These are phyloP conservation scores for Solanum hybrid DNA, from an alignment of 305 asterid species.

Conservation along the genomic window DNA sequence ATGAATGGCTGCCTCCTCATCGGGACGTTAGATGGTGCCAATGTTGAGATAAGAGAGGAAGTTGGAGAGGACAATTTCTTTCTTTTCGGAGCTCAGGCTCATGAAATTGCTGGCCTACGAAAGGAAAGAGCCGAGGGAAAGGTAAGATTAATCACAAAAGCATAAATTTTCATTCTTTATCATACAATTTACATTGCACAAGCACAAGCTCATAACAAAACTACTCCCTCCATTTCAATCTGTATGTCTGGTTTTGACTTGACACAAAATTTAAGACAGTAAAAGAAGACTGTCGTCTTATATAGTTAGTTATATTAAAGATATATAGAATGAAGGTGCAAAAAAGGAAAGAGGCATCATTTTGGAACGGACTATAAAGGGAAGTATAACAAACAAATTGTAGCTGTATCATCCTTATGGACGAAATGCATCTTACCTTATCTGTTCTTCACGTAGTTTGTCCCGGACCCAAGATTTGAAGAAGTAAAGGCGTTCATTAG, in stretches of 20 bases:
- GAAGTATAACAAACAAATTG: background rate
- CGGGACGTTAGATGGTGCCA: constrained; percentile 66
- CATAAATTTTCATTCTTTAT: background rate
- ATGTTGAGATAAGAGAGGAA: constrained; percentile 59
- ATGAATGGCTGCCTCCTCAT: constrained; percentile 60
- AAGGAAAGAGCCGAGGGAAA: constrained; percentile 59
- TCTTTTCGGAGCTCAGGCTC: constrained; percentile 50
- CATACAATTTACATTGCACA: background rate
- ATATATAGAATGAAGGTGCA: background rate
- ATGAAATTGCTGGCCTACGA: constrained; percentile 49
- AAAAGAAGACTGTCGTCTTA: background rate
- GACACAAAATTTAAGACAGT: background rate
- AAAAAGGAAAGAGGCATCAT: background rate
- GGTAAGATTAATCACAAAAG: constrained; percentile 17
- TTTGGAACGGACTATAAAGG: background rate
- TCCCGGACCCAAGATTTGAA: constrained; percentile 52
- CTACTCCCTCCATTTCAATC: background rate
- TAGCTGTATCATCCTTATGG: background rate
- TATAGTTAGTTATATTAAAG: background rate
- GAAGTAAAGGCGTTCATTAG: constrained; percentile 51
- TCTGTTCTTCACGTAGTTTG: constrained; percentile 27
- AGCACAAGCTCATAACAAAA: background rate
- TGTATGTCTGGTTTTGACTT: background rate
- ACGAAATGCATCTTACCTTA: background rate
- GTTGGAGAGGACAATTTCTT: constrained; percentile 56